Conservation (phyloP, 2,329 filamentous ascomycete species). For the Eurotiales sp. region DNA sequence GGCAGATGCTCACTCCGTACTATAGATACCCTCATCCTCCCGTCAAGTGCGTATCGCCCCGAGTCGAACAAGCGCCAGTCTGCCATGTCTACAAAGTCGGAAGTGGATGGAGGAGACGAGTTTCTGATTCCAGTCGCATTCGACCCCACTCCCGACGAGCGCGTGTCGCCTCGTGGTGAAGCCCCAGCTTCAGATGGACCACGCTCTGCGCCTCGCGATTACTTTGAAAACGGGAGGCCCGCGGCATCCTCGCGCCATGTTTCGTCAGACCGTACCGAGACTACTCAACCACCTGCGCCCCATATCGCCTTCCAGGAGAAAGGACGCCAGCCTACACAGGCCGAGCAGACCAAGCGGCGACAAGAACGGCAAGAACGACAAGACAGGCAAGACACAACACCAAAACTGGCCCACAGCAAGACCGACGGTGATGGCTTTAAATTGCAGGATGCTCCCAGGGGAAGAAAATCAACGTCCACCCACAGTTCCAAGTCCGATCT, state of each 20-base stretch:
- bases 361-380: conserved; percentile 10
- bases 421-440: conserved; percentile 61
- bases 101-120: conserved; percentile 59
- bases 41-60: conserved; percentile 67
- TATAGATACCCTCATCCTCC: conserved; percentile 64
- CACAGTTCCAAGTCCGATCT: conserved; percentile 12
- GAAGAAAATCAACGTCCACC: conserved; percentile 48
- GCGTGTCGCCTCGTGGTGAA: conserved; percentile 40
- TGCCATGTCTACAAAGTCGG: conserved; percentile 55
- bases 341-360: conserved; percentile 25
- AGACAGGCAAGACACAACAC: conserved; percentile 16
- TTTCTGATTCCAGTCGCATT: conserved; percentile 74
- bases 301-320: conserved; percentile 92
- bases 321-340: conserved; percentile 54
- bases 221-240: conserved; percentile 45
- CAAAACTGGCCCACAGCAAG: conserved; percentile 13
- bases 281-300: conserved; percentile 60
- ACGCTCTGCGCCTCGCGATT: conserved; percentile 48
- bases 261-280: conserved; percentile 21
- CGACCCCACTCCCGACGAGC: conserved; percentile 60
- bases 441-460: conserved; percentile 75
- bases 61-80: conserved; percentile 66
- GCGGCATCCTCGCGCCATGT: conserved; percentile 23
- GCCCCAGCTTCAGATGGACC: not conserved
- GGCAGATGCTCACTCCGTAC: not conserved